Conservation (phyloP, 2,329 filamentous ascomycete genomes). For the Colletotrichum tropicicola region DNA sequence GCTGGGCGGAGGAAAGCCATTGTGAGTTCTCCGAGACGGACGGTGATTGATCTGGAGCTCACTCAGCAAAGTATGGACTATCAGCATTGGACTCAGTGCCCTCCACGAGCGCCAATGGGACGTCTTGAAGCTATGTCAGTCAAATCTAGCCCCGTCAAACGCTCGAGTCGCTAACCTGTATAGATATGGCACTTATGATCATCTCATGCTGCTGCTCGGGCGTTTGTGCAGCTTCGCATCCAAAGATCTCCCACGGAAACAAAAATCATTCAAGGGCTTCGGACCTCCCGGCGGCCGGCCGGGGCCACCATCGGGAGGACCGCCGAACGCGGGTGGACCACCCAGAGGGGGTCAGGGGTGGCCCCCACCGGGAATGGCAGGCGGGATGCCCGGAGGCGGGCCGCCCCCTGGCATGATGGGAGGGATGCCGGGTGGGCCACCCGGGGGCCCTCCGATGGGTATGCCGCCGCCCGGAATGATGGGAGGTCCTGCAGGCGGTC, state of each 20-base stretch:
- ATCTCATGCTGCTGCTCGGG: constrained; percentile 83
- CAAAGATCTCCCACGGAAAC: constrained; percentile 81
- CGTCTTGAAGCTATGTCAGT: constrained; percentile 76
- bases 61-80: constrained; percentile 75
- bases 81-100: constrained; percentile 84
- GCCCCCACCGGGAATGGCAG: constrained; percentile 13
- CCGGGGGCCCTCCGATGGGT: not conserved
- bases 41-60: not conserved
- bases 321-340: constrained; percentile 33
- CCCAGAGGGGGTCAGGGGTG: constrained; percentile 10
- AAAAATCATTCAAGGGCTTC: constrained; percentile 68
- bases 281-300: constrained; percentile 48
- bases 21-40: constrained; percentile 67
- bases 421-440: constrained; percentile 7
- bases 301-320: constrained; percentile 41
- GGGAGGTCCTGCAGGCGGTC: constrained; percentile 32
- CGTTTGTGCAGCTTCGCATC: constrained; percentile 82
- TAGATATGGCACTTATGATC: constrained; percentile 89
- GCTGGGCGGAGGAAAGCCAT: constrained; percentile 82
- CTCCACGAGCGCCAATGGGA: constrained; percentile 83
- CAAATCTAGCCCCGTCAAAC: not conserved
- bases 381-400: constrained; percentile 7
- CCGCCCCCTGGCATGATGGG: constrained; percentile 12
- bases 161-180: constrained; percentile 34
- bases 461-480: constrained; percentile 5